phyloP scores from a whole-genome alignment of 495 filamentous ascomycete genomes.

The Acidomyces sp. region DNA sequence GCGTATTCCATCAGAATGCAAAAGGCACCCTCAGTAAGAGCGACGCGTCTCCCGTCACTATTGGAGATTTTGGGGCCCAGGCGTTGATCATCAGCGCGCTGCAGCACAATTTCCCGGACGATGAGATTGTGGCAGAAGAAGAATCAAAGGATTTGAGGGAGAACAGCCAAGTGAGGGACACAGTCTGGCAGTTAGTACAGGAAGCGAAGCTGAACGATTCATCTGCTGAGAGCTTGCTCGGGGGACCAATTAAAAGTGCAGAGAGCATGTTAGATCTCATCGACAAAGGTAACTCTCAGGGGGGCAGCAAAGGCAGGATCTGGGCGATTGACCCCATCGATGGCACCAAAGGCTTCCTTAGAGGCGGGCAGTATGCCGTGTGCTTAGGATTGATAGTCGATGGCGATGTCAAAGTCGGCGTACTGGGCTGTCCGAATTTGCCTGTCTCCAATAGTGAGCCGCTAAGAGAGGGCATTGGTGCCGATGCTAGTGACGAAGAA shows the following conservation, averaged over 20 bases:
- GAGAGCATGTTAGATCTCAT: slow-evolving; percentile 76
- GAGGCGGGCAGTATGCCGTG: slow-evolving; percentile 96
- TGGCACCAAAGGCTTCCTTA: slow-evolving; percentile 90
- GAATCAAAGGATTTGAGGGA: slow-evolving; percentile 65
- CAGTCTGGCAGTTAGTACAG: slow-evolving; percentile 74
- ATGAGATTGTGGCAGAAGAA: slow-evolving; percentile 91
- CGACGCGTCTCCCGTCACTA: slow-evolving; percentile 91
- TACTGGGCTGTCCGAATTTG: slow-evolving; percentile 87
- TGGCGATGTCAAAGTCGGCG: slow-evolving; percentile 88
- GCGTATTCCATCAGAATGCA: slow-evolving; percentile 79
- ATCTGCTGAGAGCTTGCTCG: slow-evolving; percentile 50
- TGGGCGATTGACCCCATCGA: slow-evolving; percentile 98
- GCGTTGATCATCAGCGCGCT: slow-evolving; percentile 88
- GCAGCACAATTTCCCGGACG: slow-evolving; percentile 72
- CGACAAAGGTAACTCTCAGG: slow-evolving; percentile 66
- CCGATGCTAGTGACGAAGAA: slow-evolving; percentile 50
- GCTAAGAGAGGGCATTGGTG: slow-evolving; percentile 52
- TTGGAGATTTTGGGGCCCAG: slow-evolving; percentile 95
- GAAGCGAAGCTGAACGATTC: slow-evolving; percentile 57
- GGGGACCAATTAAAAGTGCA: slow-evolving; percentile 54
- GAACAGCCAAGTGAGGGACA: slow-evolving; percentile 48
- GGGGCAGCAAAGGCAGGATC: slow-evolving; percentile 69
- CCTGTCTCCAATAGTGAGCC: slow-evolving; percentile 64
- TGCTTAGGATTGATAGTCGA: slow-evolving; percentile 85
- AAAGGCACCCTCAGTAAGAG: slow-evolving; percentile 91